Conservation (phyloP, 352 stramenopile genomes). For the Globisporangium okanoganense region DNA sequence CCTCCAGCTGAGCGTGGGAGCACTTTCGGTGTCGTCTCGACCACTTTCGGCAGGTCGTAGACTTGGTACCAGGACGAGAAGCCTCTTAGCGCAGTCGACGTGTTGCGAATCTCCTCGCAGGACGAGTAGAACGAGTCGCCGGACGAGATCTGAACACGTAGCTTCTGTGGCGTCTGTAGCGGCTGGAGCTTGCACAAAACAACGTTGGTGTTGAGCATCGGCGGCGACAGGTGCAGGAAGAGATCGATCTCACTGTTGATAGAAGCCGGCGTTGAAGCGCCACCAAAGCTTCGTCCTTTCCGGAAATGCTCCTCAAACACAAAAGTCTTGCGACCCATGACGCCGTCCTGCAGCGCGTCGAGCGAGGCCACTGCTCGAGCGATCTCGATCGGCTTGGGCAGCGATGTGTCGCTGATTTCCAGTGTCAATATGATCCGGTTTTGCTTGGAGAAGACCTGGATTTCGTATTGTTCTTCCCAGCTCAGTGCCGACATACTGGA, state of each 20-base stretch:
- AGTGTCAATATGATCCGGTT: slow-evolving; percentile 38
- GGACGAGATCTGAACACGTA: slow-evolving; percentile 62
- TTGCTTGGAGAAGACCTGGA: slow-evolving; percentile 32
- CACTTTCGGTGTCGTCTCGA: slow-evolving; percentile 36
- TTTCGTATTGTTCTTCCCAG: slow-evolving; percentile 69
- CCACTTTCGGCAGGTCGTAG: slow-evolving; percentile 43
- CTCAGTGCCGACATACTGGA: slow-evolving; percentile 27
- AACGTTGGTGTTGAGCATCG: slow-evolving; percentile 39
- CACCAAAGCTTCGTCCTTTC: slow-evolving; percentile 19
- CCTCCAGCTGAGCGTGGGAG: slow-evolving; percentile 54
- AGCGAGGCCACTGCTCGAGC: slow-evolving; percentile 35
- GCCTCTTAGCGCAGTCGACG: neutral
- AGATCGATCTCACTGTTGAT: slow-evolving; percentile 42
- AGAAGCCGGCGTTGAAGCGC: neutral
- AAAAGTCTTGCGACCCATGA: slow-evolving; percentile 23
- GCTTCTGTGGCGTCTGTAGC: slow-evolving; percentile 25
- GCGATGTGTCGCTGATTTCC: slow-evolving; percentile 35
- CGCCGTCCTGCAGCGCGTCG: slow-evolving; percentile 34
- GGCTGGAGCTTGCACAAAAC: slow-evolving; percentile 30
- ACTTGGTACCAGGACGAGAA: slow-evolving; percentile 29
- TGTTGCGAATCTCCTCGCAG: slow-evolving; percentile 14
- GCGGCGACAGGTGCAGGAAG: slow-evolving; percentile 55
- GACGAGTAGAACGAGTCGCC: slow-evolving; percentile 51
- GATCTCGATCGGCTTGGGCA: slow-evolving; percentile 37
- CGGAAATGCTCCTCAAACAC: slow-evolving; percentile 56